These are phyloP conservation scores for Nakazawaea anatomiae DNA, from an alignment of 805 yeast genomes.

Conservation along the genomic window DNA sequence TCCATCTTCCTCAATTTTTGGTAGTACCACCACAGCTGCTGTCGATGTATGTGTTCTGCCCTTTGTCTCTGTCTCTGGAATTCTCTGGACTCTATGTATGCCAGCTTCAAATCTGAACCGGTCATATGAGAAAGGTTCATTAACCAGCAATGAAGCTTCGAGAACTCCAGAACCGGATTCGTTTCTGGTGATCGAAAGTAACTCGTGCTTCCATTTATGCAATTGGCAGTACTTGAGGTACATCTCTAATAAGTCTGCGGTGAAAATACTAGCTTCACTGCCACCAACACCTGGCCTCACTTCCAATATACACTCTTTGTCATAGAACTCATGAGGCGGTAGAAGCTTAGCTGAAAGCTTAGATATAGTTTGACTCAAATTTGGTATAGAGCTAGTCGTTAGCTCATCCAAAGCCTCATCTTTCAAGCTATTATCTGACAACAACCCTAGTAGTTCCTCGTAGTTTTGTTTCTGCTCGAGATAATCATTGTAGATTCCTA, in stretches of 20 bases:
- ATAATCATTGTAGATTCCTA: constrained; percentile 35
- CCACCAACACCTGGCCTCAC: constrained; percentile 97
- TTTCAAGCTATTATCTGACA: constrained; percentile 40
- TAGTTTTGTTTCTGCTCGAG: constrained; percentile 23
- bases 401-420: constrained; percentile 64
- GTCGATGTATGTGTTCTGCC: constrained; percentile 96
- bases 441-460: constrained; percentile 31
- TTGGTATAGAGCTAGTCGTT: constrained; percentile 34
- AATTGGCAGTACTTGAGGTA: constrained; percentile 63
- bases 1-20: constrained; percentile 60
- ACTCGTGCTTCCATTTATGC: constrained; percentile 60
- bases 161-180: constrained; percentile 62
- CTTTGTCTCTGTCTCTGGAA: constrained; percentile 89
- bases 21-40: constrained; percentile 90
- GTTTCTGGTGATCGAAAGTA: constrained; percentile 52
- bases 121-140: constrained; percentile 73
- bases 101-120: constrained; percentile 82
- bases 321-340: constrained; percentile 74
- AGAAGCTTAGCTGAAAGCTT: constrained; percentile 53
- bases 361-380: constrained; percentile 33
- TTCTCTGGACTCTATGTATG: constrained; percentile 91
- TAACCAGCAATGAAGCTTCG: constrained; percentile 72
- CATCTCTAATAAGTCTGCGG: constrained; percentile 77
- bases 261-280: constrained; percentile 82
- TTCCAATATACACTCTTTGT: constrained; percentile 74